These are phyloP conservation scores for Paraconiothyrium sp. DNA, from an alignment of 2,329 filamentous ascomycete genomes.

Conservation along the genomic window DNA sequence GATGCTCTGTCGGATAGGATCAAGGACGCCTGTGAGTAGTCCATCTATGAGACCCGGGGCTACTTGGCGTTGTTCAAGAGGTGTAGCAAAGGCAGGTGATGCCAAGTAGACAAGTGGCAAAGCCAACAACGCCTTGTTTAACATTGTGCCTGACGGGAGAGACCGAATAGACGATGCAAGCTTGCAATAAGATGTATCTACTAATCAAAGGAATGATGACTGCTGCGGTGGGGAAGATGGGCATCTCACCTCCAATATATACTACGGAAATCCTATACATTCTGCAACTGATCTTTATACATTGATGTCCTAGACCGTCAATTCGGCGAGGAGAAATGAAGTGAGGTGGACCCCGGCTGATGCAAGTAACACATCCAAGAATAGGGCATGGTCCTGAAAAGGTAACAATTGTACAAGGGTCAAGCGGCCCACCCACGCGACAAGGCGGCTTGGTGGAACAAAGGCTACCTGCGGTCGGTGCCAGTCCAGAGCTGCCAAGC, in stretches of 20 bases:
- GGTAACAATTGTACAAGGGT: not conserved
- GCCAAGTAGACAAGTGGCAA: conserved; percentile 30
- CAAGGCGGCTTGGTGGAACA: not conserved
- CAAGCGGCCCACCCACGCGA: not conserved
- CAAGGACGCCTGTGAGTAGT: conserved; percentile 30
- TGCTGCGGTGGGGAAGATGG: not conserved
- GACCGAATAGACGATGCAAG: not conserved
- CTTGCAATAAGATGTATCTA: not conserved
- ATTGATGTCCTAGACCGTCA: not conserved
- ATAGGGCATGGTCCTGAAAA: not conserved
- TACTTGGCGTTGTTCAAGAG: conserved; percentile 33
- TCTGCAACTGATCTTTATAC: not conserved
- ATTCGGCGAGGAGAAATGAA: not conserved
- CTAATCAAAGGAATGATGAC: not conserved
- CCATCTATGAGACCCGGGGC: conserved; percentile 36
- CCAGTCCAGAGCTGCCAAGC: not conserved
- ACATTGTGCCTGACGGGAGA: conserved; percentile 21
- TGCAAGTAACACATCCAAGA: conserved; percentile 1
- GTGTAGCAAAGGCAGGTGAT: conserved; percentile 29
- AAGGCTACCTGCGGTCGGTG: not conserved
- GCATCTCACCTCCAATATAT: not conserved
- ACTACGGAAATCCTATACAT: not conserved
- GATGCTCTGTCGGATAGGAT: conserved; percentile 32
- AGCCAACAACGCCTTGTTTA: conserved; percentile 25
- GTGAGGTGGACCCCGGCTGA: not conserved